Conservation (phyloP, 441 rosid species). For the Croton setiger region DNA sequence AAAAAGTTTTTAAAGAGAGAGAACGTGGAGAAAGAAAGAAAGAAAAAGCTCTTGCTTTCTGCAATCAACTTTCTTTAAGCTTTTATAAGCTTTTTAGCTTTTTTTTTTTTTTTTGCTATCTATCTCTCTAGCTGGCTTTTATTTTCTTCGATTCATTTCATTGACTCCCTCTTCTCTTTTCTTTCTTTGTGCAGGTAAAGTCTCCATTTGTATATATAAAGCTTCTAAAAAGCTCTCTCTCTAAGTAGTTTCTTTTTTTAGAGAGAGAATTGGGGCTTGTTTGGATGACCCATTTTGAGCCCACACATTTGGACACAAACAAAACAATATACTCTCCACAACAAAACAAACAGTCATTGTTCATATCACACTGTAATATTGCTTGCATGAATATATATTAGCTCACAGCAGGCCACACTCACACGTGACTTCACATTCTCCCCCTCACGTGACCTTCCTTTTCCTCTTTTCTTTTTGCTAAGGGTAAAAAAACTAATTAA, state of each 20-base stretch:
- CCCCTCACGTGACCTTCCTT: conserved; percentile 29
- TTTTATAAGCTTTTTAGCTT: conserved; percentile 24
- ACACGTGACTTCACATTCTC: conserved; percentile 47
- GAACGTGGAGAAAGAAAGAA: conserved; percentile 25
- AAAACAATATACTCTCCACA: conserved; percentile 46
- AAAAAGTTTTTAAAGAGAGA: conserved; percentile 5
- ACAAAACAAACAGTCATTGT: conserved; percentile 45
- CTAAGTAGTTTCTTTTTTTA: not conserved
- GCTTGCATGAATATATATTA: conserved; percentile 45
- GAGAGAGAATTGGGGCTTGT: conserved; percentile 4
- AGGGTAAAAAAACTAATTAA: not conserved
- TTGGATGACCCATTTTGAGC: conserved; percentile 37
- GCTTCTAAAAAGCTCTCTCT: conserved; percentile 9
- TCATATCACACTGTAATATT: conserved; percentile 45
- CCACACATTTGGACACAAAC: conserved; percentile 50
- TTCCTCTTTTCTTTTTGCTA: not conserved
- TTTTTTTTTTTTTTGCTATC: conserved; percentile 22
- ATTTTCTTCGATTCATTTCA: conserved; percentile 9
- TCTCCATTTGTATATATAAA: conserved; percentile 22
- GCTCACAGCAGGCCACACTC: conserved; percentile 23
- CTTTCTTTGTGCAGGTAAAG: conserved; percentile 26
- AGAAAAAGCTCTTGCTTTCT: conserved; percentile 59
- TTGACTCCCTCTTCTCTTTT: conserved; percentile 28
- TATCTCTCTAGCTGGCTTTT: not conserved
- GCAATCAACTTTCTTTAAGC: conserved; percentile 55